Base-by-base conservation (phyloP, 805 yeast species). In the Brettanomyces nanus region DNA sequence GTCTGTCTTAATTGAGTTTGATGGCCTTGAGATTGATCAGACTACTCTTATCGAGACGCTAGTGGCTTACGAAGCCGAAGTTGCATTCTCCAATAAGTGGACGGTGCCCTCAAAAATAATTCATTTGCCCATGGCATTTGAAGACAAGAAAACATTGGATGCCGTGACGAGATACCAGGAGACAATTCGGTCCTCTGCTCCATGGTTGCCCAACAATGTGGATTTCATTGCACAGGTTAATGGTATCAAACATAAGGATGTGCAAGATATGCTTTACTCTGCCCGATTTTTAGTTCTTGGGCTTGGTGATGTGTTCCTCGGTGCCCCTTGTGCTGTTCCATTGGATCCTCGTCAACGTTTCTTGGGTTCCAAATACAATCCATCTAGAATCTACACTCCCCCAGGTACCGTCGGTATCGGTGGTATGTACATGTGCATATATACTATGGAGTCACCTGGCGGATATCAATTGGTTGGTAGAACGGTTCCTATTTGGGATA, bases 261-360 rank as follows among this genome's bases (percentile, higher is more conserved):
- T 92, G 38, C 70, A 79, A 44, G 85, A 85, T 49, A 79, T 90
- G 81, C 62, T 92, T 54, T 90, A 87, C 65, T 66, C 83, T 31
- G 97, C 97, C 4, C 72, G 89, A 55, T 92, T 82, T 69, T 68
- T 92, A 65, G 97, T 92, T 5, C 68, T 90, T 45, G 98, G 97
- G 39, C 75, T 90, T 37, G 98, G 97, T 56, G 98, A 92, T 62
- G 97, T 92, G 20, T 90, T 89, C 65, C 70, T 92, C 50, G 97
- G 97, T 35, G 96, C 98, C 3, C 98, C 98, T 21, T 89, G 97
- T 69, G 97, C 97, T 2, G 95, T 90, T 48, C 97, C 98, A 28
- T 73, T 90, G 49, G 97, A 92, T 59, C 98, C 98, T 41, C 79
- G 97, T 53, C 97, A 89, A 53, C 75, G 97, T 53, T 72, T 87